Percentiles rank a stretch among this genome's conserved stretches.
These are phyloP conservation scores for Earliella scabrosa DNA, from an alignment of 1,284 basidiomycete species.

Conservation along the genomic window DNA sequence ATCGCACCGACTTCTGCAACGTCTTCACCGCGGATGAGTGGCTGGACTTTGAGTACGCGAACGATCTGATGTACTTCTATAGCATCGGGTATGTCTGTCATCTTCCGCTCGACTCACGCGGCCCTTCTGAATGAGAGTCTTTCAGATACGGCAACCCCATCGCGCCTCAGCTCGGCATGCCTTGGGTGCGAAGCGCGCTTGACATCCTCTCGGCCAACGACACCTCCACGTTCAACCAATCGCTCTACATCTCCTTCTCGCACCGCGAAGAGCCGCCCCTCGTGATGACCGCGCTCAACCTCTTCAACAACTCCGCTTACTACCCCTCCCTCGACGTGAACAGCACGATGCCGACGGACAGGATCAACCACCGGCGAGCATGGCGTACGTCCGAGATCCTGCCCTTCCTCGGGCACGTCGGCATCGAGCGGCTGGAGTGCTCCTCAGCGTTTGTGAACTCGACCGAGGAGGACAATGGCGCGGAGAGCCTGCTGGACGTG, in stretches of 20 bases:
- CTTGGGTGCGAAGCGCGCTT: conserved; percentile 24
- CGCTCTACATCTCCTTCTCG: conserved; percentile 28
- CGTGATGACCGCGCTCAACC: conserved; percentile 27
- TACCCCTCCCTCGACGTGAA: conserved; percentile 23
- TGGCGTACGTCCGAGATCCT: conserved; percentile 24
- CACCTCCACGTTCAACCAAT: conserved; percentile 20
- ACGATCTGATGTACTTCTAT: conserved; percentile 29
- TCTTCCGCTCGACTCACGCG: background rate
- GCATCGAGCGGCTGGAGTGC: conserved; percentile 27
- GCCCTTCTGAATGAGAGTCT: too few species aligned
- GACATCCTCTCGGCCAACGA: conserved; percentile 23
- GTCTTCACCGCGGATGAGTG: conserved; percentile 28
- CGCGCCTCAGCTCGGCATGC: conserved; percentile 26
- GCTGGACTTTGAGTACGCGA: conserved; percentile 29
- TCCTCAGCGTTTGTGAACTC: conserved; percentile 9
- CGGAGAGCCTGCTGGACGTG: conserved; percentile 7
- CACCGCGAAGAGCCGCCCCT: conserved; percentile 31
- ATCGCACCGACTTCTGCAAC: conserved; percentile 25
- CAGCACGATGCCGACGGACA: conserved; percentile 25
- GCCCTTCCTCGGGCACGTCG: conserved; percentile 30
- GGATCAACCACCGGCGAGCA: conserved; percentile 28
- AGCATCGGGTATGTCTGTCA: conserved; percentile 21
- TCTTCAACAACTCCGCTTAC: conserved; percentile 30
- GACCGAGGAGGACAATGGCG: conserved; percentile 1
- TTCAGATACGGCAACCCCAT: conserved; percentile 23